These are phyloP conservation scores for Cenococcum geophilum DNA, from an alignment of 495 filamentous ascomycete species.

Conservation along the genomic window DNA sequence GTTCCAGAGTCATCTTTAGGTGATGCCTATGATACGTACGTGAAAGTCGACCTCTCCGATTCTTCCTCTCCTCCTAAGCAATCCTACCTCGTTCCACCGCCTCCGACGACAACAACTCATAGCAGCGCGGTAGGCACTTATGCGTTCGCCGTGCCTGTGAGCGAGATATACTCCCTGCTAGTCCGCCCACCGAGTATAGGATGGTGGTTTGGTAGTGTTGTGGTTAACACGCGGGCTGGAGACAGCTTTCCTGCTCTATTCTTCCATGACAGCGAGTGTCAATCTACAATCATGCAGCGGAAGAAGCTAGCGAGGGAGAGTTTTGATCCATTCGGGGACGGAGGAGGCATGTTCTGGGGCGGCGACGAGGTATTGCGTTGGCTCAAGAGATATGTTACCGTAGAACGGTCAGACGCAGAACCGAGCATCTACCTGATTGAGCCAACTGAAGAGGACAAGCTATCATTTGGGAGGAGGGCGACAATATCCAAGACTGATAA, in stretches of 20 bases:
- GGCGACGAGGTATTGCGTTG: constrained; percentile 93
- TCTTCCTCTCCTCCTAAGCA: constrained; percentile 73
- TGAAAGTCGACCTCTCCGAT: constrained; percentile 88
- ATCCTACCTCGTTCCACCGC: constrained; percentile 84
- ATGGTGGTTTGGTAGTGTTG: constrained; percentile 95
- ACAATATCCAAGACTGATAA: constrained; percentile 38
- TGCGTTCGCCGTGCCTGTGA: constrained; percentile 86
- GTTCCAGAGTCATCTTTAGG: constrained; percentile 85
- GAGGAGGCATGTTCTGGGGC: constrained; percentile 89
- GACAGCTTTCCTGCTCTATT: constrained; percentile 93
- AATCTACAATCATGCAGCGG: constrained; percentile 89
- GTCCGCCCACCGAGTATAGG: constrained; percentile 88
- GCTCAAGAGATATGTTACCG: constrained; percentile 73
- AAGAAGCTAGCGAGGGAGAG: constrained; percentile 73
- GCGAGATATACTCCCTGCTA: constrained; percentile 81
- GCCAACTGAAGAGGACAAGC: constrained; percentile 73
- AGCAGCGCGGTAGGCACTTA: constrained; percentile 71
- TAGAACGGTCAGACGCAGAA: constrained; percentile 78
- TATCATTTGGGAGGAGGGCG: constrained; percentile 66
- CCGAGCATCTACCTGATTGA: constrained; percentile 86
- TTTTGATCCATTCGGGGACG: constrained; percentile 85
- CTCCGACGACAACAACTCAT: constrained; percentile 73
- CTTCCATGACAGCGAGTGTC: constrained; percentile 95
- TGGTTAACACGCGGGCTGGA: constrained; percentile 84
- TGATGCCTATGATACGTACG: constrained; percentile 79